These are phyloP conservation scores for Alternaria sp. DNA, from an alignment of 2,329 filamentous ascomycete genomes.

Conservation along the genomic window DNA sequence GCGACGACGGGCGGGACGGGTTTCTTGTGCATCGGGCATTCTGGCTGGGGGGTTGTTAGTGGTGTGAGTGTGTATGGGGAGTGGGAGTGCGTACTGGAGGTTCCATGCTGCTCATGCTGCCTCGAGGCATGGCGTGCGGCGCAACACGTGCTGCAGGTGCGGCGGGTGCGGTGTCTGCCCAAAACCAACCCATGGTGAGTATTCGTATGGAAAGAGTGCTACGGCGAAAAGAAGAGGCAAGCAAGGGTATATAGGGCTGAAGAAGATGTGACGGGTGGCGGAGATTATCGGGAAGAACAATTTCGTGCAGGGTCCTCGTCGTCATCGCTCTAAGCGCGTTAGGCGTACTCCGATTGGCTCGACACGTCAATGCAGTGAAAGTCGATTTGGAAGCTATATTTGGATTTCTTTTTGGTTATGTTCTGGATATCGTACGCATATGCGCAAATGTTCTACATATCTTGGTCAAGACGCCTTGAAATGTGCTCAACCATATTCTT, in stretches of 20 bases:
- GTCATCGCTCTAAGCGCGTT: constrained; percentile 37
- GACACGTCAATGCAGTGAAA: constrained; percentile 10
- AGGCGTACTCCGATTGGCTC: constrained; percentile 38
- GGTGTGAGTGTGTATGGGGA: constrained; percentile 17
- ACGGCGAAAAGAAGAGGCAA: constrained; percentile 9
- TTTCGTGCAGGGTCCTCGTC: constrained; percentile 42
- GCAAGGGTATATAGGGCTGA: constrained; percentile 14
- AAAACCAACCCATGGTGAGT: constrained; percentile 71
- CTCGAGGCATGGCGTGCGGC: constrained; percentile 56
- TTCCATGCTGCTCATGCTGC: constrained; percentile 55
- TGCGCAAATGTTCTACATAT: constrained; percentile 1
- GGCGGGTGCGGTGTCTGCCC: constrained; percentile 62
- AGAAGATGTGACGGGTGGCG: constrained; percentile 32
- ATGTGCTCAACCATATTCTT: not conserved
- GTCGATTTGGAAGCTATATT: not conserved
- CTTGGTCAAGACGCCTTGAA: not conserved
- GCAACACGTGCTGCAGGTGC: constrained; percentile 50
- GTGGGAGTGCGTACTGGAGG: constrained; percentile 58
- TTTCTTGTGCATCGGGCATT: constrained; percentile 72
- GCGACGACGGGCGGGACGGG: constrained; percentile 40
- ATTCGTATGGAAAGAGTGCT: constrained; percentile 6
- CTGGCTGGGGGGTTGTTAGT: constrained; percentile 57
- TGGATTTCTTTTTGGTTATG: constrained; percentile 21
- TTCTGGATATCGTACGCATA: constrained; percentile 26
- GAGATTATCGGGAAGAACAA: constrained; percentile 44